Conservation (phyloP, 2,329 filamentous ascomycete genomes). For the Penicillium glabrum region DNA sequence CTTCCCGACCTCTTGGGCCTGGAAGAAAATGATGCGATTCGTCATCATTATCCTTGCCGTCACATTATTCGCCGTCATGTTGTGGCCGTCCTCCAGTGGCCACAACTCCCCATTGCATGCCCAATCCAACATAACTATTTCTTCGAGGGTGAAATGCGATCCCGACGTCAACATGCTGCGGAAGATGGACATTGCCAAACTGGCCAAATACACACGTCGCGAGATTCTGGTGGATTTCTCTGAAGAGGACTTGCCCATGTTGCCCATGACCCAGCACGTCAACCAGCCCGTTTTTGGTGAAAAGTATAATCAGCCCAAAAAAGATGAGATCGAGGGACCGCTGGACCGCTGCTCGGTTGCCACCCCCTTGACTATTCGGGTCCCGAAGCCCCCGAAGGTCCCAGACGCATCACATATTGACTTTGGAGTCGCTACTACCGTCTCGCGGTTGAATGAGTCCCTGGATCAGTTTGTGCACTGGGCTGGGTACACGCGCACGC, state of each 20-base stretch:
- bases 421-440: slow-evolving; percentile 59
- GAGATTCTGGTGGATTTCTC: slow-evolving; percentile 28
- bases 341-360: slow-evolving; percentile 41
- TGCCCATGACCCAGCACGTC: slow-evolving; percentile 29
- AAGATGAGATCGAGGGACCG: slow-evolving; percentile 8
- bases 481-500: slow-evolving; percentile 53
- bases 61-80: slow-evolving; percentile 23
- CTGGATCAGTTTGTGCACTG: slow-evolving; percentile 57
- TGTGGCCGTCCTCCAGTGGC: slow-evolving; percentile 26
- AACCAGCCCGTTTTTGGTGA: slow-evolving; percentile 27
- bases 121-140: slow-evolving; percentile 32
- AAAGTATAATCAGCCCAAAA: background rate
- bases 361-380: slow-evolving; percentile 48
- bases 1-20: slow-evolving; percentile 29
- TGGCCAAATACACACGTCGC: slow-evolving; percentile 32
- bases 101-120: slow-evolving; percentile 9
- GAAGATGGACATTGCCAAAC: slow-evolving; percentile 25
- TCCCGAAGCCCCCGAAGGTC: slow-evolving; percentile 45
- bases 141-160: slow-evolving; percentile 28
- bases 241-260: slow-evolving; percentile 22
- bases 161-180: slow-evolving; percentile 26
- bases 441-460: slow-evolving; percentile 52
- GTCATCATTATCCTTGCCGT: slow-evolving; percentile 26
- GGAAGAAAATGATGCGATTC: slow-evolving; percentile 33
- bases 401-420: slow-evolving; percentile 53